These are phyloP conservation scores for Grosmannia penicillata DNA, from an alignment of 2,329 filamentous ascomycete genomes.

Conservation along the genomic window DNA sequence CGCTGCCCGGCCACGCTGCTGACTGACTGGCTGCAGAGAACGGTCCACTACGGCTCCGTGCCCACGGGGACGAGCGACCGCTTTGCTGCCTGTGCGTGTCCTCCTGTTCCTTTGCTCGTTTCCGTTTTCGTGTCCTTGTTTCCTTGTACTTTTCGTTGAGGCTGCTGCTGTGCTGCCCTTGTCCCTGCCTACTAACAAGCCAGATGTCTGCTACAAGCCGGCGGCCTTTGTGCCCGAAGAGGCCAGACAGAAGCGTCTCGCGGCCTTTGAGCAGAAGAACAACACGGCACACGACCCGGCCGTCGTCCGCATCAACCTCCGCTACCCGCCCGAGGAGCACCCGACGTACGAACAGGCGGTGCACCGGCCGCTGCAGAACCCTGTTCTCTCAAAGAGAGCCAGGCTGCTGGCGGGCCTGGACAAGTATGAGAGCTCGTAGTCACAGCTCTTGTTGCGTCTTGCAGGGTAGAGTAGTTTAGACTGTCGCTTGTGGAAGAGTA, in stretches of 20 bases:
- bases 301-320: neutral
- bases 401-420: neutral
- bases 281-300: neutral
- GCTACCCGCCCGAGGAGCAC: neutral
- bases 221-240: neutral
- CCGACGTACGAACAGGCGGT: neutral
- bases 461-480: too few species aligned
- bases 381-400: neutral
- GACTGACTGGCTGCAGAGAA: constrained; percentile 9
- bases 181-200: neutral
- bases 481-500: too few species aligned
- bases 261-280: neutral
- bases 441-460: too few species aligned
- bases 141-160: neutral
- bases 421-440: too few species aligned
- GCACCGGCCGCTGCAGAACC: neutral
- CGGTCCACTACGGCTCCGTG: constrained; percentile 21
- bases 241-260: neutral
- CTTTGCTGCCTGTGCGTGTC: neutral
- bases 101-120: neutral
- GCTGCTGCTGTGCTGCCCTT: neutral
- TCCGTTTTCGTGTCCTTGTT: neutral
- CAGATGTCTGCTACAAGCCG: neutral
- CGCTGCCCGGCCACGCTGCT: neutral
- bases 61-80: constrained; percentile 9